A percentile compares a stretch with the other conserved stretches of the same genome.
These are phyloP conservation scores for Dorcoceras hygrometricum DNA, from an alignment of 257 asterid species.

Conservation along the genomic window DNA sequence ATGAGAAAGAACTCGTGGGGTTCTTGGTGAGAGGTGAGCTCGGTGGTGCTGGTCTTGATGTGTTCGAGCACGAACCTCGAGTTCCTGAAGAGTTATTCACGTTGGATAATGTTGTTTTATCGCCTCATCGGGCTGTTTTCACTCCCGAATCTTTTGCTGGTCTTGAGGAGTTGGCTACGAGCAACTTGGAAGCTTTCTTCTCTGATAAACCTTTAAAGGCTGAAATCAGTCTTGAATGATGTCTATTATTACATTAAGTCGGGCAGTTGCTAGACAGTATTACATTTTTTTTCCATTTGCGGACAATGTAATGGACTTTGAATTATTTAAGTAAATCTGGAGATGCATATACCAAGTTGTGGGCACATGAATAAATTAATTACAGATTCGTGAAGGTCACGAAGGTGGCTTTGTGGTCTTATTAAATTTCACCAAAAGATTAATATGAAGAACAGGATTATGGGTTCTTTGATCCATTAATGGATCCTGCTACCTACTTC, in stretches of 20 bases:
- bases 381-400: no score
- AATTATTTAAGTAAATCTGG: no score
- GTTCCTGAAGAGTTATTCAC: constrained; percentile 46
- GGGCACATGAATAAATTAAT: no score
- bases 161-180: constrained; percentile 24
- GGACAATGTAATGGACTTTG: no score
- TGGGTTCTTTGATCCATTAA: no score
- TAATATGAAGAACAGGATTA: no score
- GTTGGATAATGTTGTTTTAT: constrained; percentile 67
- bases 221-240: constrained; percentile 29
- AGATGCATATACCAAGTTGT: no score
- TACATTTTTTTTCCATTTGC: no score
- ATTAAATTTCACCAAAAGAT: no score
- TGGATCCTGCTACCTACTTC: no score
- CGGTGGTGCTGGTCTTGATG: constrained; percentile 80
- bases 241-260: constrained; percentile 10
- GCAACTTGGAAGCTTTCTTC: constrained; percentile 67
- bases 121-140: constrained; percentile 47
- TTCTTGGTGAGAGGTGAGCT: constrained; percentile 50
- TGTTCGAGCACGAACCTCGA: constrained; percentile 62
- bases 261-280: no score
- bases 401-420: no score
- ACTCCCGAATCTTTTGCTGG: constrained; percentile 44
- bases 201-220: constrained; percentile 43
- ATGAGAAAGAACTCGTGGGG: constrained; percentile 60